Base-by-base conservation (phyloP, 2,329 filamentous ascomycete species). In the Amphichorda felina region DNA sequence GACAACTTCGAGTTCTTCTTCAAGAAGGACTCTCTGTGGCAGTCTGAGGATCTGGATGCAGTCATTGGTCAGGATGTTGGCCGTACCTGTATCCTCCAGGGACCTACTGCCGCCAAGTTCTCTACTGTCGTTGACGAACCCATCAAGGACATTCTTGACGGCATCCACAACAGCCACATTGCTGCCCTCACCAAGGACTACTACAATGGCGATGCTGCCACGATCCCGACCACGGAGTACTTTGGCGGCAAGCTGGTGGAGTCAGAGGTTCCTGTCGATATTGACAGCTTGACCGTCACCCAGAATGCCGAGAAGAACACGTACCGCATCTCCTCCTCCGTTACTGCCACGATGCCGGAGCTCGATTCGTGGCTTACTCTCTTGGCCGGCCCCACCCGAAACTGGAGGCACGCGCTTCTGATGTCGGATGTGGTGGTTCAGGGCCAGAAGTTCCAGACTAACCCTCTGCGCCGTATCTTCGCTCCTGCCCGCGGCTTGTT, bases 1-100 rank as follows among this genome's bases (percentile, higher is more conserved):
- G 87, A 94, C 43, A 94, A 89, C 55, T 98, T 98, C 46, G 91
- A 98, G 56, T 94, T 93, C 64, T 98, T 86, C 68, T 98, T 98
- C 80, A 98, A 98, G 78, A 98, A 98, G 68, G 91, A 98, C 59
- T 98, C 91, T 2, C 73, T 98, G 7, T 98, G 91, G 91, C 91
- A 98, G 63, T 96, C 91, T 1, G 91, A 98, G 61, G 91, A 98
- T 51, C 70, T 98, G 9, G 89, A 93, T 51, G 91, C 91, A 36
- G 88, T 98, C 39, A 88, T 95, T 41, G 89, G 72, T 47, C 91
- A 96, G 61, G 93, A 98, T 54, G 91, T 98, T 40, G 88, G 86
- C 43, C 78, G 93, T 54, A 94, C 88, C 30, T 95, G 88, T 65
- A 95, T 98, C 54, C 68, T 98, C 26, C 91, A 98, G 57, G 93